Evolutionary conservation across 2,329 filamentous ascomycete genomes (phyloP), one percentile per base, ranked within the genome.

Genomic region (Sclerotinia spermophila): DNA sequence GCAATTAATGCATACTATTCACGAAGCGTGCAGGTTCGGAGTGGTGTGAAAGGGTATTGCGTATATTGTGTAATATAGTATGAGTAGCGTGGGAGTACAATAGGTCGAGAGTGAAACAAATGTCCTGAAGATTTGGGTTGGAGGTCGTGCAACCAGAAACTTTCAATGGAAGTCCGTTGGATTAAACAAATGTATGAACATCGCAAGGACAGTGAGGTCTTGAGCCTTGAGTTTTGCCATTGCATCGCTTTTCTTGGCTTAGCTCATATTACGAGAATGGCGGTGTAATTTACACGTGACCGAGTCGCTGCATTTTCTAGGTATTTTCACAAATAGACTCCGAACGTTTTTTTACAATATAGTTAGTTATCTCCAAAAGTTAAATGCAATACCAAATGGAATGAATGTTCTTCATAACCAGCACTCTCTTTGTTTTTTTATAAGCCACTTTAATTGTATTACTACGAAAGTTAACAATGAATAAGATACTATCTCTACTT

Each of bases 161-260:
- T 53, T 53, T 21, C 11, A 35, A 33, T 51, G 45, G 30, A 64
- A 66, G 11, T 27, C 7, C 19, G 33, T 42, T 60, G 58, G 17
- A 10, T 60, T 17, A 42, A 27, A 48, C n/a, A 35, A 51, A 38
- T 35, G 60, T 35, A 15, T 24, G 42, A 33, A 64, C 21, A 58
- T 38, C 38, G 21, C 33, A 58, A 58, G 55, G 24, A n/a, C 21
- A 40, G 35, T 38, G 27, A 27, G 10, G 15, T 8, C 44, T 45
- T 38, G 45, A 65, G 62, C 62, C 62, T 66, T 48, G 62, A 24
- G 55, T 66, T 66, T 33, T 66, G 62, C 62, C 62, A 42, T 0
- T 1, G 15, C 6, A 5, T 51, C 6, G 5, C 33, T 13, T 3
- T 53, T 66, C 48, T 42, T 30, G 17, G 45, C 17, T 42, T 66